These are phyloP conservation scores for Cytospora piceicola DNA, from an alignment of 2,329 filamentous ascomycete species.

Conservation along the genomic window DNA sequence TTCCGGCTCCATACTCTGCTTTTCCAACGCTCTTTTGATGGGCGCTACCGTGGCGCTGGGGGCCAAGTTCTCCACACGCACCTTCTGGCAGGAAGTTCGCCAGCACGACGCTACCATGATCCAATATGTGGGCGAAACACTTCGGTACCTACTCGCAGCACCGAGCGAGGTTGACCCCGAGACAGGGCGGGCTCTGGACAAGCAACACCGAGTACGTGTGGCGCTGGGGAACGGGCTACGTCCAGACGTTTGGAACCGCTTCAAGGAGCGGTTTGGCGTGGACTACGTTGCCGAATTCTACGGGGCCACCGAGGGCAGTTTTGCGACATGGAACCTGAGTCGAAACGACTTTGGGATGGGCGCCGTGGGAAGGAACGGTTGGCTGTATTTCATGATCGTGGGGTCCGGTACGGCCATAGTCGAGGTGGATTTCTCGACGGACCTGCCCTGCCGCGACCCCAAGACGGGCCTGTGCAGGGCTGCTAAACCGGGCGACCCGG, in stretches of 20 bases:
- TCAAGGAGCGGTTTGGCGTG: slow-evolving; percentile 81
- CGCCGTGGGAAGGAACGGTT: slow-evolving; percentile 75
- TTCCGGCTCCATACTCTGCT: slow-evolving; percentile 73
- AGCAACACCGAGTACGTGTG: slow-evolving; percentile 70
- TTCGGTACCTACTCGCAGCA: slow-evolving; percentile 76
- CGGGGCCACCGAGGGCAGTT: slow-evolving; percentile 73
- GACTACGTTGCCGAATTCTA: slow-evolving; percentile 80
- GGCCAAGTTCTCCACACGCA: slow-evolving; percentile 75
- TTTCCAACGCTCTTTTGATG: slow-evolving; percentile 61
- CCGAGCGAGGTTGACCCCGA: slow-evolving; percentile 63
- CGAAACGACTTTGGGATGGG: slow-evolving; percentile 75
- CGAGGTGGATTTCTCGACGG: slow-evolving; percentile 71
- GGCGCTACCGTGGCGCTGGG: slow-evolving; percentile 73
- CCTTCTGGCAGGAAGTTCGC: slow-evolving; percentile 79
- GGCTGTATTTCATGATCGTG: slow-evolving; percentile 60
- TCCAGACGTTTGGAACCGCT: slow-evolving; percentile 82
- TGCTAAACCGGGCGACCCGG: slow-evolving; percentile 64
- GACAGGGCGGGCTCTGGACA: slow-evolving; percentile 72
- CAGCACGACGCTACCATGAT: slow-evolving; percentile 72
- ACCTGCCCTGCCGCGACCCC: slow-evolving; percentile 69
- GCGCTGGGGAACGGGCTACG: slow-evolving; percentile 86
- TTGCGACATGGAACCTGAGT: slow-evolving; percentile 72
- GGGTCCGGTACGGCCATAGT: slow-evolving; percentile 61
- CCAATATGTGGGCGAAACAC: slow-evolving; percentile 88
- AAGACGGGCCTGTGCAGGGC: slow-evolving; percentile 69